These are phyloP conservation scores for Colletotrichum tropicale DNA, from an alignment of 2,329 filamentous ascomycete species.

Conservation along the genomic window DNA sequence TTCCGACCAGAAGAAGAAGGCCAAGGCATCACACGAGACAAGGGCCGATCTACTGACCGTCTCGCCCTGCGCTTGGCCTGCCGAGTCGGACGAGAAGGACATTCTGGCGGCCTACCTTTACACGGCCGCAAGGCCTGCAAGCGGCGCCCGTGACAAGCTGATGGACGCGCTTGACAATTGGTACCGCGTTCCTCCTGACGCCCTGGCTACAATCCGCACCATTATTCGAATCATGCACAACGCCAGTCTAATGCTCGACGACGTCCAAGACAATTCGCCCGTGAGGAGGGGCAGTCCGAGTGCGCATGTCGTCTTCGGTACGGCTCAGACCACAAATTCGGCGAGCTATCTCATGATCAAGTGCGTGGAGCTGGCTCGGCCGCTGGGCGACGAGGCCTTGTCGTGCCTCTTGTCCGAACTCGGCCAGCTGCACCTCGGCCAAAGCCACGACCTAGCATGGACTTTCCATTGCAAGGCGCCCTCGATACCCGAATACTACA, in stretches of 20 bases:
- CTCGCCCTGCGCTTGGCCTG: conserved; percentile 1
- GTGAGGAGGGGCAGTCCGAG: conserved; percentile 36
- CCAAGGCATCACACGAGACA: background rate
- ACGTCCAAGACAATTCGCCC: conserved; percentile 39
- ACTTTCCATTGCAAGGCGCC: conserved; percentile 24
- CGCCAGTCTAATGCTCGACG: conserved; percentile 31
- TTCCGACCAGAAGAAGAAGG: background rate
- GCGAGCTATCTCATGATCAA: conserved; percentile 31
- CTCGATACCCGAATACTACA: conserved; percentile 26
- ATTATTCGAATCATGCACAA: background rate
- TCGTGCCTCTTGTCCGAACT: background rate
- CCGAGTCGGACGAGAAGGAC: background rate
- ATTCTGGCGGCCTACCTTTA: conserved; percentile 1
- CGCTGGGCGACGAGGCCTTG: conserved; percentile 24
- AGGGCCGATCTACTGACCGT: background rate
- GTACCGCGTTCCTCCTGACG: background rate
- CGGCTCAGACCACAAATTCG: conserved; percentile 38
- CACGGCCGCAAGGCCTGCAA: background rate
- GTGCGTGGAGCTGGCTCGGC: conserved; percentile 20
- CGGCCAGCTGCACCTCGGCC: conserved; percentile 26
- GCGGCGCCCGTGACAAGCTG: background rate
- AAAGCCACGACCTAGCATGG: conserved; percentile 31
- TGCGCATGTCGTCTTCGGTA: conserved; percentile 38
- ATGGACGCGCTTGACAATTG: conserved; percentile 2
- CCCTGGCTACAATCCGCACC: background rate